Conservation (phyloP, 202 grass and related monocot species). For the Schoenoplectus triqueter region DNA sequence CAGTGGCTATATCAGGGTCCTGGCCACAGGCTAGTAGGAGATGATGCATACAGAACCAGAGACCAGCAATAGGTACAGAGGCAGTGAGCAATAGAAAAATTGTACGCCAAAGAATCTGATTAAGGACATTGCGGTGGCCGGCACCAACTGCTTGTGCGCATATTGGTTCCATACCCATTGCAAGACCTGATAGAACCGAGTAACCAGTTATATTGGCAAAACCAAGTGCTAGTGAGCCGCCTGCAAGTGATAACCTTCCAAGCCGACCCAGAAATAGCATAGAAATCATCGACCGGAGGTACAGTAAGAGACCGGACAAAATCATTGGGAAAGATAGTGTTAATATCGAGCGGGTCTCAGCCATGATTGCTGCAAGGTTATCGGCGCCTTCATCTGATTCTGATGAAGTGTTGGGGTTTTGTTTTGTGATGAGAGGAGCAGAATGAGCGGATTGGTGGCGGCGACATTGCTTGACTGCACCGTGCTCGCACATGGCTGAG, state of each 20-base stretch:
- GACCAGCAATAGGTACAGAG: constrained; percentile 57
- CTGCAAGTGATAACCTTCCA: constrained; percentile 72
- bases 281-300: constrained; percentile 76
- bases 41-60: constrained; percentile 78
- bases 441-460: constrained; percentile 45
- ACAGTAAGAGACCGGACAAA: constrained; percentile 71
- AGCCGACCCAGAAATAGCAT: constrained; percentile 93
- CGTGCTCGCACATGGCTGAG: constrained; percentile 55
- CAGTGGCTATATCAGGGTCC: constrained; percentile 63
- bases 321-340: constrained; percentile 67
- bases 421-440: background rate
- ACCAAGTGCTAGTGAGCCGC: constrained; percentile 82
- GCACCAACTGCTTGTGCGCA: constrained; percentile 90
- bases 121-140: constrained; percentile 64
- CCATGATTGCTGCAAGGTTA: constrained; percentile 24
- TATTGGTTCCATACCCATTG: constrained; percentile 95
- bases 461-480: constrained; percentile 51
- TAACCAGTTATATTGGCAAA: constrained; percentile 97
- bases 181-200: constrained; percentile 88
- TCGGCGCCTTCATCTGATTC: background rate
- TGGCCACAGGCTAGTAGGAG: constrained; percentile 68
- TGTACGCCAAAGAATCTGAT: constrained; percentile 65
- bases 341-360: constrained; percentile 64
- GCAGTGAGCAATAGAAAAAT: constrained; percentile 60
- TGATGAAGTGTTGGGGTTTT: constrained; percentile 43